These are phyloP conservation scores for Neurospora sp. DNA, from an alignment of 495 filamentous ascomycete species.

Conservation along the genomic window DNA sequence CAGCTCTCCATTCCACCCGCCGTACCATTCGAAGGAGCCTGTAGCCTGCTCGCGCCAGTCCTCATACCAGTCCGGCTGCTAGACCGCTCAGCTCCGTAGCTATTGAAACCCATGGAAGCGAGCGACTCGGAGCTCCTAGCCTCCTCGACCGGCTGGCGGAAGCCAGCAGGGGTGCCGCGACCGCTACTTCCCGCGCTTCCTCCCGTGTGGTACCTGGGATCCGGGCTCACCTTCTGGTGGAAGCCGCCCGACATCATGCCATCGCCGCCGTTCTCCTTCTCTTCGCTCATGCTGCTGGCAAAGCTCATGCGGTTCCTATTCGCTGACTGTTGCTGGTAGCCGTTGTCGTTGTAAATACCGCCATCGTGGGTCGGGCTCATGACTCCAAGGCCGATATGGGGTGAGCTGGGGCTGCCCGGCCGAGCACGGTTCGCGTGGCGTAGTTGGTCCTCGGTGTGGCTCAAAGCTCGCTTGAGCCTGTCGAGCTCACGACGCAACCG, in stretches of 20 bases:
- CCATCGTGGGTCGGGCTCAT: constrained; percentile 36
- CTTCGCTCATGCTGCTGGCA: constrained; percentile 64
- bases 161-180: constrained; percentile 45
- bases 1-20: constrained; percentile 68
- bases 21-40: constrained; percentile 2
- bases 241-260: constrained; percentile 22
- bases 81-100: constrained; percentile 18
- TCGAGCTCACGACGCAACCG: constrained; percentile 84
- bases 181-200: constrained; percentile 42
- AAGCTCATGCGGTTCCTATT: constrained; percentile 51
- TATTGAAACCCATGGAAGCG: constrained; percentile 13
- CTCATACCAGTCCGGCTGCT: constrained; percentile 34
- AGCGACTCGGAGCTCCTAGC: constrained; percentile 2
- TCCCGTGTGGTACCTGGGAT: constrained; percentile 27
- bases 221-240: constrained; percentile 45
- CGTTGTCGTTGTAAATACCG: constrained; percentile 47
- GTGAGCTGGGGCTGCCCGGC: constrained; percentile 31
- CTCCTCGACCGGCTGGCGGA: constrained; percentile 17
- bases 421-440: constrained; percentile 26
- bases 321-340: constrained; percentile 18
- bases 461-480: constrained; percentile 70
- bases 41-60: constrained; percentile 26
- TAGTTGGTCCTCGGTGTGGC: constrained; percentile 31
- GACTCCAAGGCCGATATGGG: constrained; percentile 19
- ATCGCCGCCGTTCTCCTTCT: constrained; percentile 61